These are phyloP conservation scores for Mycena rosella DNA, from an alignment of 768 basidiomycete genomes.

Conservation along the genomic window DNA sequence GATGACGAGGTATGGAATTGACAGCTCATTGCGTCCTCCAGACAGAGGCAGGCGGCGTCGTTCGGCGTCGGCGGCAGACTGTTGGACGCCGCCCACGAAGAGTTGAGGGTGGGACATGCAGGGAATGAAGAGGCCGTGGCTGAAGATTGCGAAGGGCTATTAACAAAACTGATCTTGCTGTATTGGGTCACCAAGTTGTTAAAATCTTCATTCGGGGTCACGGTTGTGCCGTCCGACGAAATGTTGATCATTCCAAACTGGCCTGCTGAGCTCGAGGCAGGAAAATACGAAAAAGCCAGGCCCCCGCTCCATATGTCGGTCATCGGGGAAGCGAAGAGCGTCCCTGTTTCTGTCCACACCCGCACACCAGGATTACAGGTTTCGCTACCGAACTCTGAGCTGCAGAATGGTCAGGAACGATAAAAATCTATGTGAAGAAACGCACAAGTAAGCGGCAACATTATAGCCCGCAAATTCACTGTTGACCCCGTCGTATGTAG, in stretches of 20 bases:
- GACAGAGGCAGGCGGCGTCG: slow-evolving; percentile 79
- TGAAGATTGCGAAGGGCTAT: slow-evolving; percentile 63
- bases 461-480: slow-evolving; percentile 73
- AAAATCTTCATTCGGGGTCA: slow-evolving; percentile 81
- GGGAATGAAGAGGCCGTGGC: slow-evolving; percentile 65
- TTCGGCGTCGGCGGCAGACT: slow-evolving; percentile 89
- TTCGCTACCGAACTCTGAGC: slow-evolving; percentile 29
- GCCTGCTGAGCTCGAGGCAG: slow-evolving; percentile 77
- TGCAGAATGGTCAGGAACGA: neutral
- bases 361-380: slow-evolving; percentile 57
- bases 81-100: slow-evolving; percentile 72
- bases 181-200: slow-evolving; percentile 74
- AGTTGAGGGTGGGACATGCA: slow-evolving; percentile 70
- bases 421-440: slow-evolving; percentile 60
- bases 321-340: slow-evolving; percentile 82
- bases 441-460: slow-evolving; percentile 90
- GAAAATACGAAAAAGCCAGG: slow-evolving; percentile 92
- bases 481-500: slow-evolving; percentile 69
- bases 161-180: slow-evolving; percentile 64
- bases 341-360: slow-evolving; percentile 82
- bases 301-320: slow-evolving; percentile 89
- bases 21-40: slow-evolving; percentile 78
- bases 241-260: slow-evolving; percentile 90
- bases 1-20: slow-evolving; percentile 73
- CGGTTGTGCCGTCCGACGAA: slow-evolving; percentile 71